Base-by-base conservation (phyloP, 805 yeast genomes). In the Schwanniomyces sp. region DNA sequence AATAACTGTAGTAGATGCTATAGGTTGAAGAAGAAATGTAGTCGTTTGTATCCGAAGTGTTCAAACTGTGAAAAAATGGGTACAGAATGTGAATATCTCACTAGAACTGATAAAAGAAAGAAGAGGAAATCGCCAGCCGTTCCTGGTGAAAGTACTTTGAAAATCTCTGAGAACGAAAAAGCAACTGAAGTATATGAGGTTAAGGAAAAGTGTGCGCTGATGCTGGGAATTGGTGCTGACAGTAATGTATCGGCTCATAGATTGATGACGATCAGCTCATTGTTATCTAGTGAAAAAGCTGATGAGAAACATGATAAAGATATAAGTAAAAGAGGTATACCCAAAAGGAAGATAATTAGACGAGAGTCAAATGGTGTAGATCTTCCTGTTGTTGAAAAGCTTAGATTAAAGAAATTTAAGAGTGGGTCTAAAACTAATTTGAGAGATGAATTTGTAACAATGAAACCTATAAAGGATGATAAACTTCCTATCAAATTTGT, bases 1-100 rank as follows among this genome's bases (percentile, higher is more conserved):
- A 62, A 60, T 51, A 72, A 69, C 58, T 72, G 77, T 49, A 63
- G 55, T 30, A 56, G 75, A 17, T 72, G 77, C 55, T 71, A 73
- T 49, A 57, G 71, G 34, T 60, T 73, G 47, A 73, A 73, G 60
- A 73, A 73, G 53, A 70, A 71, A 54, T 73, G 77, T 51, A 61
- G 65, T 40, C 58, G 76, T 43, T 62, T 61, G 29, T 66, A 64
- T 46, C 77, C 78, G 8, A 56, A 52, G 45, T 73, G 78, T 45
- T 54, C 59, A 37, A 64, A 69, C 52, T 73, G 78, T 51, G 45
- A 40, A n/a, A 66, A 66, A 46, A 57, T 74, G 2, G 63, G 67
- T 2, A 52, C 69, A 27, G 64, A 55, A 27, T 73, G 78, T 48
- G 70, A 68, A 47, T 73, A 73, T 52, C 62, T 69, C 5, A 58